These are phyloP conservation scores for Posidonia australis DNA, from an alignment of 106 monocot species.

Conservation along the genomic window DNA sequence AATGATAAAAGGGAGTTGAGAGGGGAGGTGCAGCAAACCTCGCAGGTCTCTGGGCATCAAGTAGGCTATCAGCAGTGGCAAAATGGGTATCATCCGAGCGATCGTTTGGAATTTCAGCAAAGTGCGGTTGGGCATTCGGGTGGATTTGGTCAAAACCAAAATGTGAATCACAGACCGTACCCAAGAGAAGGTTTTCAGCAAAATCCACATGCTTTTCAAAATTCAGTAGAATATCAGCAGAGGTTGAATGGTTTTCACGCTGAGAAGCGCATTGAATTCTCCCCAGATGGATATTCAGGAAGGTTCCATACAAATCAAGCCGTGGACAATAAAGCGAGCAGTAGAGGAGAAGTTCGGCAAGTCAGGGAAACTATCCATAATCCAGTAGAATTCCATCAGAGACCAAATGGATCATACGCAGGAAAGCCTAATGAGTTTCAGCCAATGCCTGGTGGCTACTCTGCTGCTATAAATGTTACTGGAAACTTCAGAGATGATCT, in stretches of 20 bases:
- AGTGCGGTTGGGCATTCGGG: neutral
- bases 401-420: neutral
- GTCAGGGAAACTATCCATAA: neutral
- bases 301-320: neutral
- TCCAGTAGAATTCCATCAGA: conserved; percentile 9
- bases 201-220: neutral
- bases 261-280: too few relatives aligned
- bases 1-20: neutral
- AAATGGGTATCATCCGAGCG: neutral
- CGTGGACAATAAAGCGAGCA: neutral
- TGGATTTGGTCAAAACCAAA: neutral
- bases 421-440: neutral
- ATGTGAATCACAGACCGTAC: neutral
- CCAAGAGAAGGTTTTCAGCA: neutral
- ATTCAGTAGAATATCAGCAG: neutral
- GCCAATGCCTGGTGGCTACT: neutral
- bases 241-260: neutral
- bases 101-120: neutral
- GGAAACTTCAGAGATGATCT: neutral
- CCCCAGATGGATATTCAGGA: neutral
- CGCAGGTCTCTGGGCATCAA: neutral
- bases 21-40: neutral
- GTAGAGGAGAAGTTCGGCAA: neutral
- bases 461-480: neutral
- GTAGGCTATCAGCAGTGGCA: neutral